These are phyloP conservation scores for Polyplosphaeria fusca DNA, from an alignment of 495 filamentous ascomycete species.

Conservation along the genomic window DNA sequence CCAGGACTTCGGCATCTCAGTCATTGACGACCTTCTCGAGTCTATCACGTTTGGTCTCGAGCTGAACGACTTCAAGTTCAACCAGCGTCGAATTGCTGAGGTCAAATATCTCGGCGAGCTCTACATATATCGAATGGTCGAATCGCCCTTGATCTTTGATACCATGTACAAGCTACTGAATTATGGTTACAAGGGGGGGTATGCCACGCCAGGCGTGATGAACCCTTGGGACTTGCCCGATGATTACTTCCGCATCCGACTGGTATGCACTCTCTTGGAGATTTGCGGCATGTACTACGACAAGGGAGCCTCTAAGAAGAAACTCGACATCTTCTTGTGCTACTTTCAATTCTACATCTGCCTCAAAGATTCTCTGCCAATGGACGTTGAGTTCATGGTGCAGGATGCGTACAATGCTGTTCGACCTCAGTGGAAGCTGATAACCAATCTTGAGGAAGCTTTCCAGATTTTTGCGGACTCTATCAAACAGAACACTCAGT, in stretches of 20 bases:
- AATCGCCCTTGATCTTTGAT: slow-evolving; percentile 94
- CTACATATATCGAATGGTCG: slow-evolving; percentile 97
- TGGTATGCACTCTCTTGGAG: slow-evolving; percentile 86
- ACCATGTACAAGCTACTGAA: slow-evolving; percentile 90
- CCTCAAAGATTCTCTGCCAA: slow-evolving; percentile 87
- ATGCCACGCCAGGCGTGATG: slow-evolving; percentile 70
- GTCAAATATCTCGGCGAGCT: slow-evolving; percentile 96
- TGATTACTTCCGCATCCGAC: slow-evolving; percentile 90
- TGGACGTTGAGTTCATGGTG: slow-evolving; percentile 96
- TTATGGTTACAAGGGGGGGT: slow-evolving; percentile 82
- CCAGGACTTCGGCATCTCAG: slow-evolving; percentile 77
- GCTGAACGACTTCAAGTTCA: slow-evolving; percentile 95
- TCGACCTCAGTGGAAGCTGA: slow-evolving; percentile 88
- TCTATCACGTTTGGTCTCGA: slow-evolving; percentile 85
- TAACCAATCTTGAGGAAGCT: slow-evolving; percentile 76
- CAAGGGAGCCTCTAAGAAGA: slow-evolving; percentile 88
- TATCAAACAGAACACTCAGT: slow-evolving; percentile 82
- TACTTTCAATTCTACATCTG: slow-evolving; percentile 98
- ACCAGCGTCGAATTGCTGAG: slow-evolving; percentile 91
- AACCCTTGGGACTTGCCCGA: slow-evolving; percentile 82
- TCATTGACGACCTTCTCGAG: slow-evolving; percentile 89
- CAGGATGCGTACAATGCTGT: slow-evolving; percentile 85
- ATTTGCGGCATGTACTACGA: slow-evolving; percentile 97
- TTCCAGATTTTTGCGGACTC: slow-evolving; percentile 80
- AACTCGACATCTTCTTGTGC: slow-evolving; percentile 94